Evolutionary conservation across 306 rosid species (phyloP), one percentile per base, ranked within the genome.

Genomic region (Vachellia pachyceras): DNA sequence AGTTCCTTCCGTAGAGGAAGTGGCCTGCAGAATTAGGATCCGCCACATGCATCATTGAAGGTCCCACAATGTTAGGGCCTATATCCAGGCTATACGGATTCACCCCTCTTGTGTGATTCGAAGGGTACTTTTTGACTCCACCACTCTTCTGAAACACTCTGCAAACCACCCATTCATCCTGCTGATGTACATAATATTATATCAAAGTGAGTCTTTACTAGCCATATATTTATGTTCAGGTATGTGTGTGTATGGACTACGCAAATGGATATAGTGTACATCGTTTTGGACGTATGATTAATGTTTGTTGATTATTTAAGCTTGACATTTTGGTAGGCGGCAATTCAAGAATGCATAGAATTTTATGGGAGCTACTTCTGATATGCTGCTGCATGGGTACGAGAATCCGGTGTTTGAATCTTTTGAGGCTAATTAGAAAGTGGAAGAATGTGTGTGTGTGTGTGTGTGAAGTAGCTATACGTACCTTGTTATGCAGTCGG

Each of bases 151-250:
- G 91, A 86, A 94, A 94, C 5, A 94, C 91, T 11, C 98, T 84
- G 82, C 94, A 92, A 6, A 94, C 96, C 75, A 90, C 98, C 98
- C 98, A 94, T 78, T 94, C 98, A 82, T 94, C 98, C 90, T 92
- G 92, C 83, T 83, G 80, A 20, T 20, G 7, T 4, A 20, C 33
- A 52, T 3, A 55, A 3, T 10, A 1, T 14, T 5, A 35, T 15
- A 64, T 64, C 5, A 35, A 64, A 60, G 6, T 35, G 10, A 15
- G 69, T 29, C 10, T n/a, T 6, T 52, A 2, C 58, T 52, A 46
- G 47, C 47, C 47, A 44, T 44, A 11, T 29, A 29, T 41, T 6
- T 49, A 55, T 55, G 23, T 55, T 15, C 58, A 50, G 9, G 58
- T 44, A 44, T 29, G 33, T 29, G 33, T 29, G 33, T 0, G 33